Evolutionary conservation across 176 grass and related monocot species (phyloP).

Genomic region (Zea luxurians): DNA sequence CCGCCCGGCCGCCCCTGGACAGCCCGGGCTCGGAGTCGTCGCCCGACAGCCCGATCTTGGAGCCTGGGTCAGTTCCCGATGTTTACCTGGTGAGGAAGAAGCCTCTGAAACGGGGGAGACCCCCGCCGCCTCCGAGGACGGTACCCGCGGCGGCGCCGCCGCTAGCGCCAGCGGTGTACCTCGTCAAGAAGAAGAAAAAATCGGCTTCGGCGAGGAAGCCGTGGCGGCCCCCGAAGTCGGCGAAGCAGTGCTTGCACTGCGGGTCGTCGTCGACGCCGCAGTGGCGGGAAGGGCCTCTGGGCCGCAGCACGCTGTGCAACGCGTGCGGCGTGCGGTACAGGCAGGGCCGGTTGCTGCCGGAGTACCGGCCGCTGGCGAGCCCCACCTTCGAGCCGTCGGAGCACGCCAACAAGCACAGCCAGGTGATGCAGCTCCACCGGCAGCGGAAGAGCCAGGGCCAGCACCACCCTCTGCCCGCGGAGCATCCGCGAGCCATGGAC

Average conservation of each 20-base stretch:
- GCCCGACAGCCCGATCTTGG: slow-evolving; percentile 40
- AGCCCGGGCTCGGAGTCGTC: slow-evolving; percentile 48
- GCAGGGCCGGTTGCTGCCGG: slow-evolving; percentile 70
- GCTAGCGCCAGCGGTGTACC: background rate
- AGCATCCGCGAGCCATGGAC: background rate
- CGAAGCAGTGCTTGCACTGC: slow-evolving; percentile 66
- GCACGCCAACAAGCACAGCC: slow-evolving; percentile 72
- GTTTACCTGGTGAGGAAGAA: slow-evolving; percentile 47
- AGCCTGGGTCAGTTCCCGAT: slow-evolving; percentile 6
- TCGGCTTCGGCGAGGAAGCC: background rate
- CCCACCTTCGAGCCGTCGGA: slow-evolving; percentile 59
- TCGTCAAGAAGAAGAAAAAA: slow-evolving; percentile 42
- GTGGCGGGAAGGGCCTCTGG: slow-evolving; percentile 79
- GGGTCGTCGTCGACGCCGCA: slow-evolving; percentile 71
- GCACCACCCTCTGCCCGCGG: background rate
- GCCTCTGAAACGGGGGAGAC: background rate
- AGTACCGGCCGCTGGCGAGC: slow-evolving; percentile 78
- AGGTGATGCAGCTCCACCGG: slow-evolving; percentile 59
- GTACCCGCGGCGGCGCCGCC: background rate
- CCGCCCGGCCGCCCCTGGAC: background rate
- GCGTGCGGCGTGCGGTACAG: slow-evolving; percentile 74
- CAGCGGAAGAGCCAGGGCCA: background rate
- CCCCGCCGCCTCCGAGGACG: background rate
- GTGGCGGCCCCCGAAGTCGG: background rate
- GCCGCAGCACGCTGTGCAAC: slow-evolving; percentile 82